Evolutionary conservation across 1,284 basidiomycete genomes (phyloP).

Genomic region (Sanghuangporus weigelae): DNA sequence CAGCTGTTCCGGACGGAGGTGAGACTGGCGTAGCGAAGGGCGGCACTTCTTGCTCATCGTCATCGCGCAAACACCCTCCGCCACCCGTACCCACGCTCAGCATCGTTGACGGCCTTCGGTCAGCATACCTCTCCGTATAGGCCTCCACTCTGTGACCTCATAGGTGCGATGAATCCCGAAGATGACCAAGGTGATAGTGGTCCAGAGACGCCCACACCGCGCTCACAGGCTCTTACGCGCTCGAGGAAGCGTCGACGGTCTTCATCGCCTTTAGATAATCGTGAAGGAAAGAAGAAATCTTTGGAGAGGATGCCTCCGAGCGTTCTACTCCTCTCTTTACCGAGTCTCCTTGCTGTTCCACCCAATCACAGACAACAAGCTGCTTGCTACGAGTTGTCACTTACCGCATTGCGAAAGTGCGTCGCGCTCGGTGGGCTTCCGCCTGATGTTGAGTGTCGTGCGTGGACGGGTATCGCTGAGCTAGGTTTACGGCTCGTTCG

Average conservation of each 20-base stretch:
- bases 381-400: constrained; percentile 49
- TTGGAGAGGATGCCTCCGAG: constrained; percentile 35
- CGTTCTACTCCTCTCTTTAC: constrained; percentile 53
- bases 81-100: background rate
- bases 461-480: constrained; percentile 63
- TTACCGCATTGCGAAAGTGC: constrained; percentile 49
- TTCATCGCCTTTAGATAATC: constrained; percentile 4
- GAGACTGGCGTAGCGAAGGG: background rate
- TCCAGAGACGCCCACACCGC: background rate
- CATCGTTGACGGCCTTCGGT: too few relatives aligned
- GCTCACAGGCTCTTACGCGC: background rate
- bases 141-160: background rate
- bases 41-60: background rate
- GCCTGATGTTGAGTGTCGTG: constrained; percentile 57
- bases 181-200: background rate
- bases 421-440: constrained; percentile 45
- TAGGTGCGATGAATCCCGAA: background rate
- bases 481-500: constrained; percentile 51
- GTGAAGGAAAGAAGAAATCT: background rate
- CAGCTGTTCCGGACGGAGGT: background rate
- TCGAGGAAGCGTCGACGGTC: constrained; percentile 15
- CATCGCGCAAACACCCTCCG: background rate
- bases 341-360: constrained; percentile 53
- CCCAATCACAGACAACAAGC: constrained; percentile 52
- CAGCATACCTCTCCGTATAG: background rate